Percentiles rank a stretch among this genome's conserved stretches.
Evolutionary conservation across 1,284 basidiomycete genomes (phyloP).

Genomic region (Pterulicium gracile): DNA sequence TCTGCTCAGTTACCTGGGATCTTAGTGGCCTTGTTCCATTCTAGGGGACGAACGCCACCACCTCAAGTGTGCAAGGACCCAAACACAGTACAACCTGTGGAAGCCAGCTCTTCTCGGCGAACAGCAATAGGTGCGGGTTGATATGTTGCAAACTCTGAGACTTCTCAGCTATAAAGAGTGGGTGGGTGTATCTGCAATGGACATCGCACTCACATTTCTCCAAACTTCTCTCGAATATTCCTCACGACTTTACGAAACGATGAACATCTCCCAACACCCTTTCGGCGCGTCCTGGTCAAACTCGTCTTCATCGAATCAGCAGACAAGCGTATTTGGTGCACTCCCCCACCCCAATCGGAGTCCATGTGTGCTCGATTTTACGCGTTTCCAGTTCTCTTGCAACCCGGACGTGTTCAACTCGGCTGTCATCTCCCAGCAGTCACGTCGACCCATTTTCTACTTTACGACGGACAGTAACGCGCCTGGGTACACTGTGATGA

Average conservation of each 20-base stretch:
- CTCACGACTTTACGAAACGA: not conserved
- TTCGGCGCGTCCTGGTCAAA: slow-evolving; percentile 14
- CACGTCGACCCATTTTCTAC: slow-evolving; percentile 26
- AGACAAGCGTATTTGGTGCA: slow-evolving; percentile 14
- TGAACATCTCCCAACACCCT: slow-evolving; percentile 7
- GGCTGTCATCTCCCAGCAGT: slow-evolving; percentile 35
- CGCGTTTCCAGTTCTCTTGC: slow-evolving; percentile 26
- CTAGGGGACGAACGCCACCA: too few species aligned
- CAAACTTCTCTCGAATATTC: too few species aligned
- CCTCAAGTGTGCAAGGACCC: too few species aligned
- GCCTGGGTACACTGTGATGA: slow-evolving; percentile 43
- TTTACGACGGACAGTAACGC: slow-evolving; percentile 35
- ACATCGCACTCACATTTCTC: too few species aligned
- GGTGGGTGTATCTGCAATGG: too few species aligned
- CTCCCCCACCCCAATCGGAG: slow-evolving; percentile 14
- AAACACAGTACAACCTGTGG: too few species aligned
- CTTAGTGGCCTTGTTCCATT: too few species aligned
- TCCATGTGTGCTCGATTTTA: slow-evolving; percentile 9
- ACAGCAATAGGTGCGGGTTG: too few species aligned
- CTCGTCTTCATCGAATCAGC: slow-evolving; percentile 9
- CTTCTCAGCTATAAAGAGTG: too few species aligned
- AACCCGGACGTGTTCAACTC: slow-evolving; percentile 42
- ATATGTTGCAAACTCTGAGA: too few species aligned
- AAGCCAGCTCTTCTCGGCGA: not conserved
- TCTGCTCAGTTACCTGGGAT: too few species aligned